Conservation (phyloP, 1,284 basidiomycete genomes). For the Cryptococcus floricola region DNA sequence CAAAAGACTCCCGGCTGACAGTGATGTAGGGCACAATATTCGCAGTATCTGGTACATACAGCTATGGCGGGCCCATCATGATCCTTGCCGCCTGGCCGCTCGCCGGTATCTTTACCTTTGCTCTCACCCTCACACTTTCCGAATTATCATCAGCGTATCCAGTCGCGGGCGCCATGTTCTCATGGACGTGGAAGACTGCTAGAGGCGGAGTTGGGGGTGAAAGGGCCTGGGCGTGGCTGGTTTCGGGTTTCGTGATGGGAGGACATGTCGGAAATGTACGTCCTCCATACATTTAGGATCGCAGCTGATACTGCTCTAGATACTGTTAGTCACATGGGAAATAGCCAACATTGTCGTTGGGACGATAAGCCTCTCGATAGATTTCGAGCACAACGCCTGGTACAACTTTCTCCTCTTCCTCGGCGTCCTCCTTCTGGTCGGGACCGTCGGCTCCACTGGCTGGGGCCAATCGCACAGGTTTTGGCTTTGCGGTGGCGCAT, state of each 20-base stretch:
- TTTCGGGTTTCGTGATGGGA: constrained; percentile 44
- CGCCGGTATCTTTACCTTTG: constrained; percentile 35
- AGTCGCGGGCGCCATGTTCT: constrained; percentile 48
- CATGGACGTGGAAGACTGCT: constrained; percentile 48
- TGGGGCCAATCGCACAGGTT: constrained; percentile 42
- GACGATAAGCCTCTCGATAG: constrained; percentile 36
- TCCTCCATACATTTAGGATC: neutral
- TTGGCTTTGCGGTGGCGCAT: constrained; percentile 33
- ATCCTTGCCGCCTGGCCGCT: constrained; percentile 47
- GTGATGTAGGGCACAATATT: constrained; percentile 40
- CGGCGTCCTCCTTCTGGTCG: constrained; percentile 35
- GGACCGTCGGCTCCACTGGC: constrained; percentile 33
- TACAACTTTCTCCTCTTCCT: constrained; percentile 42
- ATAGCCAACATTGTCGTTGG: constrained; percentile 36
- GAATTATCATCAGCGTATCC: constrained; percentile 48
- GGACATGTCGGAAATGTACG: constrained; percentile 46
- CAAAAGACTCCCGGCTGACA: neutral
- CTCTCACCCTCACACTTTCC: constrained; percentile 38
- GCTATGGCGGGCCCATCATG: constrained; percentile 45
- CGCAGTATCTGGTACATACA: constrained; percentile 43
- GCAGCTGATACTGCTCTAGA: constrained; percentile 14
- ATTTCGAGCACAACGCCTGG: constrained; percentile 33
- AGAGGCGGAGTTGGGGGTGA: constrained; percentile 44
- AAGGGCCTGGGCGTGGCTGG: constrained; percentile 46
- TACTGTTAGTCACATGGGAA: constrained; percentile 42